phyloP scores from a whole-genome alignment of 805 yeast species.

The Kuraishia capsulata region DNA sequence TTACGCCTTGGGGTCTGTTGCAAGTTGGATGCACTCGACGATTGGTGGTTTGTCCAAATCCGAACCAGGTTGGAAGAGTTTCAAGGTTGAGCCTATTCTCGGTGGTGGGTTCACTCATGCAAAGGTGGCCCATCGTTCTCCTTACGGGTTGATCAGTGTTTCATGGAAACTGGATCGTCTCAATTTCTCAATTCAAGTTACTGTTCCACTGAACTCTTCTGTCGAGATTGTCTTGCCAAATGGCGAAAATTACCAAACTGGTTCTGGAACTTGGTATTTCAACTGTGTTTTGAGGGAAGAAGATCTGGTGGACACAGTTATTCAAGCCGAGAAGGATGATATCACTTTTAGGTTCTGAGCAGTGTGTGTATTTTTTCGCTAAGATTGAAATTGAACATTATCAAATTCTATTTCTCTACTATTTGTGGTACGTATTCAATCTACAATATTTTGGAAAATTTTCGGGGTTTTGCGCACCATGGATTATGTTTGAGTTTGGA shows the following conservation, averaged over 20 bases:
- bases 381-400: too few species aligned
- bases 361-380: too few species aligned
- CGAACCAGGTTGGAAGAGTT: slow-evolving; percentile 12
- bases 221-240: slow-evolving; percentile 8
- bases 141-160: slow-evolving; percentile 7
- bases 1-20: slow-evolving; percentile 15
- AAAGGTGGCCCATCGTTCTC: slow-evolving; percentile 6
- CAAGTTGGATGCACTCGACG: slow-evolving; percentile 10
- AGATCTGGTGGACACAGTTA: neutral
- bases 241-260: slow-evolving; percentile 6
- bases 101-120: slow-evolving; percentile 7
- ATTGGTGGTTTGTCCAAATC: slow-evolving; percentile 10
- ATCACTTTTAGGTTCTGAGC: neutral
- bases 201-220: slow-evolving; percentile 6
- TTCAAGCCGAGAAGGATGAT: neutral
- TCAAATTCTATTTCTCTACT: too few species aligned
- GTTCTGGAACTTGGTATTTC: slow-evolving; percentile 7
- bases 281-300: neutral
- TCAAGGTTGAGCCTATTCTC: slow-evolving; percentile 7
- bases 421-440: too few species aligned
- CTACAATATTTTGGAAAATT: too few species aligned
- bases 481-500: too few species aligned
- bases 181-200: slow-evolving; percentile 5
- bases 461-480: too few species aligned
- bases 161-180: slow-evolving; percentile 6